Evolutionary conservation across 2,329 filamentous ascomycete species (phyloP).

Genomic region (Emergomyces pasteurianus): DNA sequence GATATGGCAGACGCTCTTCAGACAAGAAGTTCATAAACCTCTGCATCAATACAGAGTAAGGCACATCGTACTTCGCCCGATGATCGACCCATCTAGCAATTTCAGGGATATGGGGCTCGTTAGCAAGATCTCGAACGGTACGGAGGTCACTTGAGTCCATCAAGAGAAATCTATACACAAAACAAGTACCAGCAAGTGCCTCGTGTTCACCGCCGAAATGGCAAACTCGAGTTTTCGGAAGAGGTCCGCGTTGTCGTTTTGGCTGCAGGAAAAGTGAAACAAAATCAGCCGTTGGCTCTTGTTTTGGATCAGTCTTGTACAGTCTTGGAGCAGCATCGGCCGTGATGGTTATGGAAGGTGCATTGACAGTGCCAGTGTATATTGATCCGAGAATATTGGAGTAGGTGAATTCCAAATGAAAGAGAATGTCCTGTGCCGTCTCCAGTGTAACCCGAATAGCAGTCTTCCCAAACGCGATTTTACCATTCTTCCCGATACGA

Average conservation of each 20-base stretch:
- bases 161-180: slow-evolving; percentile 38
- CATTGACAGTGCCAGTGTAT: slow-evolving; percentile 8
- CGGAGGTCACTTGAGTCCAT: slow-evolving; percentile 16
- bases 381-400: slow-evolving; percentile 11
- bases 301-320: slow-evolving; percentile 9
- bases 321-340: slow-evolving; percentile 12
- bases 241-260: not conserved
- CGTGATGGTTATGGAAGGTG: slow-evolving; percentile 36
- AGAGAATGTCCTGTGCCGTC: slow-evolving; percentile 31
- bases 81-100: slow-evolving; percentile 14
- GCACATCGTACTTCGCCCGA: not conserved
- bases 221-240: slow-evolving; percentile 9
- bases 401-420: slow-evolving; percentile 18
- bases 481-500: slow-evolving; percentile 8
- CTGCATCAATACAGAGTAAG: slow-evolving; percentile 4
- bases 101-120: slow-evolving; percentile 11
- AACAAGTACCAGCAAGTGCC: slow-evolving; percentile 15
- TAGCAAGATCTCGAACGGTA: slow-evolving; percentile 16
- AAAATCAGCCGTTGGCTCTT: slow-evolving; percentile 4
- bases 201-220: slow-evolving; percentile 12
- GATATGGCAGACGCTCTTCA: slow-evolving; percentile 36
- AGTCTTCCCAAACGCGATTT: slow-evolving; percentile 33
- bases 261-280: not conserved
- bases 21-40: slow-evolving; percentile 9
- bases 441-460: slow-evolving; percentile 31